Conservation (phyloP, 768 basidiomycete genomes). For the Hericium erinaceus region DNA sequence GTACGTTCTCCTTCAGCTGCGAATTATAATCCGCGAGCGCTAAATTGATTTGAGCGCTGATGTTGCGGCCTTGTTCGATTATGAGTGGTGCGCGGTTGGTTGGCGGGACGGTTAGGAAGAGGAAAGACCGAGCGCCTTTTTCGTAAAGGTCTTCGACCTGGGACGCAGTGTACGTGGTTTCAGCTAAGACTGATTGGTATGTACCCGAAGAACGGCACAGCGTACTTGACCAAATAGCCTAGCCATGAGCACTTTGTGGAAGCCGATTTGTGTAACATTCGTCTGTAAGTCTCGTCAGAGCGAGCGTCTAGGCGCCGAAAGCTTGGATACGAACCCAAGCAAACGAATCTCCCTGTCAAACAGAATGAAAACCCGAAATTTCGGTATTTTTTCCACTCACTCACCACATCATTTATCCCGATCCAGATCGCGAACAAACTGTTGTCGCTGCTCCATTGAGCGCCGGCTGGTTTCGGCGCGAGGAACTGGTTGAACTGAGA, state of each 20-base stretch:
- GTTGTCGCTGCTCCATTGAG: slow-evolving; percentile 24
- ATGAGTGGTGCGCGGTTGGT: slow-evolving; percentile 31
- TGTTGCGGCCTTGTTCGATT: slow-evolving; percentile 26
- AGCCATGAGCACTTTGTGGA: slow-evolving; percentile 25
- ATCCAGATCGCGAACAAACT: slow-evolving; percentile 29
- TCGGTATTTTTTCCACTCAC: not conserved
- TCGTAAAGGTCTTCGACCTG: slow-evolving; percentile 40
- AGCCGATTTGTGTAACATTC: slow-evolving; percentile 25
- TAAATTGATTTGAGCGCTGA: slow-evolving; percentile 21
- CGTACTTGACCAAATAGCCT: slow-evolving; percentile 26
- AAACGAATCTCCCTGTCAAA: slow-evolving; percentile 36
- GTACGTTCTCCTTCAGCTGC: slow-evolving; percentile 30
- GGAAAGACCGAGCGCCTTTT: slow-evolving; percentile 30
- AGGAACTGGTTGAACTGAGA: slow-evolving; percentile 24
- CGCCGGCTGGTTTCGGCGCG: slow-evolving; percentile 23
- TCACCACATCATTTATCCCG: slow-evolving; percentile 29
- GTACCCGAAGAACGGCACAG: not conserved
- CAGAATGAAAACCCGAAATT: not conserved
- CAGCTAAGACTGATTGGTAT: not conserved
- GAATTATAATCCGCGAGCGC: slow-evolving; percentile 42
- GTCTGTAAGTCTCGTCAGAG: slow-evolving; percentile 15
- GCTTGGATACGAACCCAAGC: slow-evolving; percentile 29
- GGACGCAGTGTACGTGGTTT: no score
- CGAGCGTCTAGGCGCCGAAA: not conserved
- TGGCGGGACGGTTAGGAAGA: slow-evolving; percentile 31